Evolutionary conservation across 1,139 yeast species (phyloP).

Genomic region (Magnusiomyces suaveolens): DNA sequence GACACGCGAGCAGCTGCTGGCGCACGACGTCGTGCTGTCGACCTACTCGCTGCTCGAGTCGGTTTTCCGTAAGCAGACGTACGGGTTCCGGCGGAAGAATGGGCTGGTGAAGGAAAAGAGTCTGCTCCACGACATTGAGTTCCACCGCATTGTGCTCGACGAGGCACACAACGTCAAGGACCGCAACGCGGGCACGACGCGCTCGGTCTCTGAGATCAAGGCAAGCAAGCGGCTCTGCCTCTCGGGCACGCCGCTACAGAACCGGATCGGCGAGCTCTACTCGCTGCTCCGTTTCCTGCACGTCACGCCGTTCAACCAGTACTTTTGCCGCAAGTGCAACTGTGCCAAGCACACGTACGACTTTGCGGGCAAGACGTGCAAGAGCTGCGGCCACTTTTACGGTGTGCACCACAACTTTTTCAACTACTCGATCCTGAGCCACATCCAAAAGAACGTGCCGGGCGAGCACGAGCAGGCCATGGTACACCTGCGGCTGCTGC

Average conservation of each 20-base stretch:
- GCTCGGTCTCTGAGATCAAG: conserved; percentile 68
- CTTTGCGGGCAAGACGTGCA: conserved; percentile 79
- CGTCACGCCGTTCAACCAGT: conserved; percentile 75
- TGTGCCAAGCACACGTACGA: conserved; percentile 76
- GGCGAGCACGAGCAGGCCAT: conserved; percentile 41
- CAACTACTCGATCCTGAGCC: conserved; percentile 88
- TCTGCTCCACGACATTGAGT: conserved; percentile 61
- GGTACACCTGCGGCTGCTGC: conserved; percentile 58
- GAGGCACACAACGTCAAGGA: conserved; percentile 98
- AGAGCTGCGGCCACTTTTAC: conserved; percentile 76
- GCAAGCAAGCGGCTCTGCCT: conserved; percentile 80
- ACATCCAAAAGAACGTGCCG: conserved; percentile 74
- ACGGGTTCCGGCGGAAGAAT: conserved; percentile 68
- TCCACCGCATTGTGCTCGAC: conserved; percentile 83
- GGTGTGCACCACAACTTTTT: conserved; percentile 93
- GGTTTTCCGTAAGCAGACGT: conserved; percentile 67
- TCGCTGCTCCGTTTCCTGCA: conserved; percentile 77
- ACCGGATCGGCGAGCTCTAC: conserved; percentile 91
- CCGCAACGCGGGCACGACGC: conserved; percentile 83
- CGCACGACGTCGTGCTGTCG: conserved; percentile 76
- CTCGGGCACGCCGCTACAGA: conserved; percentile 93
- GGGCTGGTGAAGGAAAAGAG: conserved; percentile 68
- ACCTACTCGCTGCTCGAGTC: conserved; percentile 89
- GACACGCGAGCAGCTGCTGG: conserved; percentile 44
- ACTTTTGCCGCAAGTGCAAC: conserved; percentile 85